Conservation (phyloP, 2,329 filamentous ascomycete species). For the Colletotrichum kahawae region DNA sequence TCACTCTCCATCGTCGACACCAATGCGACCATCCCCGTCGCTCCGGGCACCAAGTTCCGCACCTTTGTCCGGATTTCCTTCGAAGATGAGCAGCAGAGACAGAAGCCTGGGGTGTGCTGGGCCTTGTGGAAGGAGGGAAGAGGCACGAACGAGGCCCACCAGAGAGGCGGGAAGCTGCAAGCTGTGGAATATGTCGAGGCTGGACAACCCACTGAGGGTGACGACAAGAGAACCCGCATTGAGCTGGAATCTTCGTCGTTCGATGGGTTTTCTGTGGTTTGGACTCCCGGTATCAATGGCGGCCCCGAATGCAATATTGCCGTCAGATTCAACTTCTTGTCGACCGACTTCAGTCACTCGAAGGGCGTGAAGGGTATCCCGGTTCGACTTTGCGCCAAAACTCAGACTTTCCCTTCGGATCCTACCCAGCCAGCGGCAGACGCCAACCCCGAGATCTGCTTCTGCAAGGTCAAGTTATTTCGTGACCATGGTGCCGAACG, state of each 20-base stretch:
- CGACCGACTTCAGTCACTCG: conserved; percentile 97
- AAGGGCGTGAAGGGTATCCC: conserved; percentile 99
- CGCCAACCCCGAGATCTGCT: conserved; percentile 74
- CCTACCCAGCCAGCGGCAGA: conserved; percentile 52
- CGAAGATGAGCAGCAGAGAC: conserved; percentile 91
- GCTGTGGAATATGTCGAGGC: conserved; percentile 91
- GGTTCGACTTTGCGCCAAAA: conserved; percentile 91
- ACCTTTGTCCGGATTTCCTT: conserved; percentile 96
- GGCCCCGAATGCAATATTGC: conserved; percentile 81
- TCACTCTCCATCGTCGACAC: conserved; percentile 85
- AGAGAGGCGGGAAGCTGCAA: conserved; percentile 88
- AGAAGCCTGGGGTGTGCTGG: conserved; percentile 84
- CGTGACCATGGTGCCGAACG: conserved; percentile 94
- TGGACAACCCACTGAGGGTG: conserved; percentile 62
- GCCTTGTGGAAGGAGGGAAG: conserved; percentile 93
- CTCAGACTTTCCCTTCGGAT: conserved; percentile 66
- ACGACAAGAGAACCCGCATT: conserved; percentile 70
- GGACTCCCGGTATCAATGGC: conserved; percentile 76
- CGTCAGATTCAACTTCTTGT: conserved; percentile 97
- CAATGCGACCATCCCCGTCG: conserved; percentile 60
- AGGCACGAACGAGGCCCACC: conserved; percentile 94
- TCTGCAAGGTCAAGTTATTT: conserved; percentile 97
- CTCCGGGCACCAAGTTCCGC: conserved; percentile 74
- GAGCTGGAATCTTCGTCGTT: conserved; percentile 82
- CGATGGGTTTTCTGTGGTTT: conserved; percentile 90